Evolutionary conservation across 768 basidiomycete genomes (phyloP).

Genomic region (Tulasnella sp.): DNA sequence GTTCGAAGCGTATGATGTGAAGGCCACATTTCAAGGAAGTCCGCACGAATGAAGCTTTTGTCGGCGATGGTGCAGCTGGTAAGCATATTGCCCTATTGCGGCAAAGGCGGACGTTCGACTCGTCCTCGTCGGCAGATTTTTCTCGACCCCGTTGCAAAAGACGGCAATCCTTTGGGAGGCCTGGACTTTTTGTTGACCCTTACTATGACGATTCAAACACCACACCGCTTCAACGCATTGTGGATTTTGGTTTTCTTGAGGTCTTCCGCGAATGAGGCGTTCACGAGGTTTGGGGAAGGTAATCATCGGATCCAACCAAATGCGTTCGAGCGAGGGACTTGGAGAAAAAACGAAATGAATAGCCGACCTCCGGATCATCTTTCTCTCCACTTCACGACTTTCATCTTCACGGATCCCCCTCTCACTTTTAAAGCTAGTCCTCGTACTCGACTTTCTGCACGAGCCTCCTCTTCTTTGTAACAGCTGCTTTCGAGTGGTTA

Average conservation of each 20-base stretch:
- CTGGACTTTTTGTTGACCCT: neutral
- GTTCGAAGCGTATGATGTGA: too few species aligned
- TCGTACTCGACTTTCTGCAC: conserved; percentile 28
- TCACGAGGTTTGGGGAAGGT: neutral
- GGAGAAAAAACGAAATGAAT: neutral
- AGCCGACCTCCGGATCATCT: neutral
- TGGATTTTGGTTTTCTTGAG: neutral
- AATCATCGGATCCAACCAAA: neutral
- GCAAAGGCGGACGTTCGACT: neutral
- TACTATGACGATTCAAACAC: neutral
- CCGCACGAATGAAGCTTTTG: neutral
- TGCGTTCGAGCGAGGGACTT: neutral
- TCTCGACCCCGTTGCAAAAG: neutral
- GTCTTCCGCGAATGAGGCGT: neutral
- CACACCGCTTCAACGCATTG: neutral
- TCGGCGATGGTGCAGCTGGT: neutral
- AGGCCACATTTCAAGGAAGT: neutral
- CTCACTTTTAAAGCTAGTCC: conserved; percentile 1
- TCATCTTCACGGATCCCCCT: neutral
- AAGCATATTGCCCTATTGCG: neutral
- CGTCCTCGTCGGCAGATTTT: neutral
- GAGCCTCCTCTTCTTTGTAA: conserved; percentile 25
- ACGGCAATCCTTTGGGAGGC: neutral
- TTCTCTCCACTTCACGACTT: neutral
- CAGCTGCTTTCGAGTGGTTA: conserved; percentile 21